A percentile compares a stretch with the other conserved stretches of the same genome.
Evolutionary conservation across 352 stramenopile species (phyloP).

Genomic region (Thalassiosira allenii): DNA sequence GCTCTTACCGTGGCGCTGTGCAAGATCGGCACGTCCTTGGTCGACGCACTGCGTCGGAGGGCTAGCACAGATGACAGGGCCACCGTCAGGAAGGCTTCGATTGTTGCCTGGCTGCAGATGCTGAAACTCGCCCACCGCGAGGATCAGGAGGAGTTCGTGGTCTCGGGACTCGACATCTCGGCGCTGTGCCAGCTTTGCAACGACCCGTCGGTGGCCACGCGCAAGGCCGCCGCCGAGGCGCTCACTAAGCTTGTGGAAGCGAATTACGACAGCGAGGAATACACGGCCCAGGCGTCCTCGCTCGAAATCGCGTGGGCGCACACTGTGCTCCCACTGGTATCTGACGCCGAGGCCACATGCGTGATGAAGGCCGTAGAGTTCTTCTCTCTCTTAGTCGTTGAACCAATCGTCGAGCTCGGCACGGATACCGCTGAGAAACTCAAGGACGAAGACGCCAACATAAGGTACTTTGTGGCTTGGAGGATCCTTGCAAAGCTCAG

Average conservation of each 20-base stretch:
- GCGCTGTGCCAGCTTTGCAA: constrained; percentile 74
- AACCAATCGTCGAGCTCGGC: constrained; percentile 67
- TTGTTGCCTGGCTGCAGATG: constrained; percentile 68
- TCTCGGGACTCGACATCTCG: constrained; percentile 66
- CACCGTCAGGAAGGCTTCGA: constrained; percentile 68
- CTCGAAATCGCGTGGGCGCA: constrained; percentile 77
- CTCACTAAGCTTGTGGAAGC: constrained; percentile 72
- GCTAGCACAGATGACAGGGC: constrained; percentile 76
- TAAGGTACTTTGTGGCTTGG: constrained; percentile 63
- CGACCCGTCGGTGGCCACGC: constrained; percentile 71
- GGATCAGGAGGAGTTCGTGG: constrained; percentile 34
- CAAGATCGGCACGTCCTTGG: constrained; percentile 43
- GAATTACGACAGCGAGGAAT: constrained; percentile 42
- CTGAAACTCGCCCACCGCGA: constrained; percentile 48
- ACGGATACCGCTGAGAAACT: constrained; percentile 23
- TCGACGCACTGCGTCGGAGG: constrained; percentile 49
- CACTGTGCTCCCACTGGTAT: constrained; percentile 78
- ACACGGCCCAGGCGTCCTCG: constrained; percentile 37
- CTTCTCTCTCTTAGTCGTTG: constrained; percentile 71
- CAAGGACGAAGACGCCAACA: constrained; percentile 23
- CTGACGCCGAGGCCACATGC: constrained; percentile 72
- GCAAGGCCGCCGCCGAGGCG: constrained; percentile 72
- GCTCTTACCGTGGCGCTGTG: constrained; percentile 43
- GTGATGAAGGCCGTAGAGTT: constrained; percentile 68
- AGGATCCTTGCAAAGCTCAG: constrained; percentile 72